A percentile compares a stretch with the other conserved stretches of the same genome.
These are phyloP conservation scores for Debaryomyces subglobosus DNA, from an alignment of 1,139 yeast genomes.

Conservation along the genomic window DNA sequence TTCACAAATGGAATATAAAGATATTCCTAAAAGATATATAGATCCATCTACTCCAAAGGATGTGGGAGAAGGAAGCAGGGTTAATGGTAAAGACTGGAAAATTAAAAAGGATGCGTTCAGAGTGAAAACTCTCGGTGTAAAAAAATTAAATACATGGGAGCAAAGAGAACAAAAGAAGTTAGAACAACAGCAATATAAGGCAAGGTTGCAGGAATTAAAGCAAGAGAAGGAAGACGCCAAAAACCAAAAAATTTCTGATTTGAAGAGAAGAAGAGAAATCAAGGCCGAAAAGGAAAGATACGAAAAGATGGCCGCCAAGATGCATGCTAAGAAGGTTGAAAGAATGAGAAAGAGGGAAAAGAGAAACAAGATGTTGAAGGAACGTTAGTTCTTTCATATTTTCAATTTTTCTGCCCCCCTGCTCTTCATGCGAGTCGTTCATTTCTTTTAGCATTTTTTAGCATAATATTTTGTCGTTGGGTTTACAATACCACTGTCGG, in stretches of 20 bases:
- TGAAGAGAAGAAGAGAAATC: conserved; percentile 67
- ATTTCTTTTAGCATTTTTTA: background rate
- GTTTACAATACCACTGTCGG: background rate
- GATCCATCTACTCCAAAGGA: conserved; percentile 31
- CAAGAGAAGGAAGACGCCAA: conserved; percentile 63
- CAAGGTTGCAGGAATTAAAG: conserved; percentile 57
- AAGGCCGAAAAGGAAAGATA: conserved; percentile 77
- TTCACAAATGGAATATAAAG: conserved; percentile 25
- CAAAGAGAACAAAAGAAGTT: conserved; percentile 40
- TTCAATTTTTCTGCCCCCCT: background rate
- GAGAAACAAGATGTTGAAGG: conserved; percentile 78
- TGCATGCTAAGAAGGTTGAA: conserved; percentile 80
- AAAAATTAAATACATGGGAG: conserved; percentile 24
- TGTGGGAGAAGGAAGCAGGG: conserved; percentile 46
- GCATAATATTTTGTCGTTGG: background rate
- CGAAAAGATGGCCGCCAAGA: conserved; percentile 67
- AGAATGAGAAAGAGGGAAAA: conserved; percentile 79
- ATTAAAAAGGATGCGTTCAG: conserved; percentile 55
- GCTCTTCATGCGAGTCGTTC: background rate
- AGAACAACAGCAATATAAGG: conserved; percentile 50
- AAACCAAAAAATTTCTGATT: conserved; percentile 50
- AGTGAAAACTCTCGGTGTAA: conserved; percentile 37
- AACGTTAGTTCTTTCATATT: conserved; percentile 42
- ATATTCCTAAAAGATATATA: conserved; percentile 33
- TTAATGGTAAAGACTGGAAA: conserved; percentile 62